Percentiles rank a stretch among this genome's conserved stretches.
phyloP scores from a whole-genome alignment of 768 basidiomycete genomes.

The Pholiota microspora region DNA sequence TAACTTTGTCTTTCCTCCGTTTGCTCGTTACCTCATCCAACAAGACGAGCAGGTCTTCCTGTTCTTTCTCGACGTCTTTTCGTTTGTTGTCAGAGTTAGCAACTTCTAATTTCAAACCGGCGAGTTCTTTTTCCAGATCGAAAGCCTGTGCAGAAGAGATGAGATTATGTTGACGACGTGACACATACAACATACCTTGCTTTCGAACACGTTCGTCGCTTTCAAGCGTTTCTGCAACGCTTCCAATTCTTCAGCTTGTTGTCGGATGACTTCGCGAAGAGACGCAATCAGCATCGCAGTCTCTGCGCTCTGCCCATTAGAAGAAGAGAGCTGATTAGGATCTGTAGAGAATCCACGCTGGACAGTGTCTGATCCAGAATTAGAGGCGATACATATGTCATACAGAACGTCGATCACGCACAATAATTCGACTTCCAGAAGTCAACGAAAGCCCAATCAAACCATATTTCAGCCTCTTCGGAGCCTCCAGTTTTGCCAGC shows the following conservation, averaged over 20 bases:
- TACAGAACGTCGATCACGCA: constrained; percentile 33
- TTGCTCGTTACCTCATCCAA: constrained; percentile 91
- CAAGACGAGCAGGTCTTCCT: constrained; percentile 91
- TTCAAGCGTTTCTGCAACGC: constrained; percentile 60
- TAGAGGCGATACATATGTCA: background rate
- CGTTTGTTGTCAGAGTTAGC: constrained; percentile 57
- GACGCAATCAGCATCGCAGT: constrained; percentile 79
- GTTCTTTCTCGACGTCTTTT: constrained; percentile 90
- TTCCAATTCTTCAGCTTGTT: constrained; percentile 81
- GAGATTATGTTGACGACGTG: background rate
- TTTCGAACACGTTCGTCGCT: constrained; percentile 19
- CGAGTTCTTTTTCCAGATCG: constrained; percentile 45
- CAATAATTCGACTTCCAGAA: constrained; percentile 99
- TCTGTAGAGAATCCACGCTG: constrained; percentile 72
- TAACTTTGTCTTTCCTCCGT: constrained; percentile 77
- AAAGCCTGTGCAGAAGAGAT: constrained; percentile 32
- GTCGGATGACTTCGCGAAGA: constrained; percentile 78
- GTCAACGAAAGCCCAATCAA: constrained; percentile 97
- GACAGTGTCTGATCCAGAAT: constrained; percentile 54
- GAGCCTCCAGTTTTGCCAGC: constrained; percentile 35
- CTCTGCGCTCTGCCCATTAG: constrained; percentile 70
- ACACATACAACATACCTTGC: constrained; percentile 15
- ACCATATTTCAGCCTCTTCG: constrained; percentile 89
- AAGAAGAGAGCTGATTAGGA: constrained; percentile 61
- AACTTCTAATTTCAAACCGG: constrained; percentile 45